phyloP scores from a whole-genome alignment of 2,329 filamentous ascomycete genomes.

The Sarocladiaceae sp. region DNA sequence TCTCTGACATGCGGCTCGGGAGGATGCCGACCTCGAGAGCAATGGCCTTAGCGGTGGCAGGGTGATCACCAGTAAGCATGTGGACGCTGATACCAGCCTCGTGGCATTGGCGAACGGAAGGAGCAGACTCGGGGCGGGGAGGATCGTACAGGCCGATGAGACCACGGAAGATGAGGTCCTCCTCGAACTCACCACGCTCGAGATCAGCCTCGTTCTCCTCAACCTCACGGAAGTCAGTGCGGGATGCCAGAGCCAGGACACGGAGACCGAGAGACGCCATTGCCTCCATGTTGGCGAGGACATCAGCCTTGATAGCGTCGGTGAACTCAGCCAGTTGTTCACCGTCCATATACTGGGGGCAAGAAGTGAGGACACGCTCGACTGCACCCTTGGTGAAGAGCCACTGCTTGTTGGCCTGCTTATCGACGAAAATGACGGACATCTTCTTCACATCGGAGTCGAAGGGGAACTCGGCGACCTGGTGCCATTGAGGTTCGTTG shows the following conservation, averaged over 20 bases:
- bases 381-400: constrained; percentile 62
- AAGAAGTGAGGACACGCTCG: constrained; percentile 56
- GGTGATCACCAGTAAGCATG: constrained; percentile 66
- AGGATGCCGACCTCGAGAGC: constrained; percentile 59
- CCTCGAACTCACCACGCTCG: constrained; percentile 52
- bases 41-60: constrained; percentile 59
- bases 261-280: constrained; percentile 60
- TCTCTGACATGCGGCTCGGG: constrained; percentile 39
- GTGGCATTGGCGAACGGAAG: constrained; percentile 54
- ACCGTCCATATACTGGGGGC: constrained; percentile 32
- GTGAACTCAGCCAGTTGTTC: constrained; percentile 36
- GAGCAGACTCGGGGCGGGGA: constrained; percentile 62
- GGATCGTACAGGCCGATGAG: constrained; percentile 69
- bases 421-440: constrained; percentile 60
- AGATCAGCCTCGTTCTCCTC: constrained; percentile 36
- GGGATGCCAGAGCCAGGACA: constrained; percentile 61
- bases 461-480: constrained; percentile 65
- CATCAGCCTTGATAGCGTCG: constrained; percentile 46
- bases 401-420: constrained; percentile 24
- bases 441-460: constrained; percentile 71
- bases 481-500: constrained; percentile 44
- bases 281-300: constrained; percentile 61
- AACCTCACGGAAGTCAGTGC: constrained; percentile 27
- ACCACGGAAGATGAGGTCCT: constrained; percentile 59
- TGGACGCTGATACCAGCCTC: constrained; percentile 61